Conservation (phyloP, 202 grass and related monocot species). For the Hordeum pubiflorum region DNA sequence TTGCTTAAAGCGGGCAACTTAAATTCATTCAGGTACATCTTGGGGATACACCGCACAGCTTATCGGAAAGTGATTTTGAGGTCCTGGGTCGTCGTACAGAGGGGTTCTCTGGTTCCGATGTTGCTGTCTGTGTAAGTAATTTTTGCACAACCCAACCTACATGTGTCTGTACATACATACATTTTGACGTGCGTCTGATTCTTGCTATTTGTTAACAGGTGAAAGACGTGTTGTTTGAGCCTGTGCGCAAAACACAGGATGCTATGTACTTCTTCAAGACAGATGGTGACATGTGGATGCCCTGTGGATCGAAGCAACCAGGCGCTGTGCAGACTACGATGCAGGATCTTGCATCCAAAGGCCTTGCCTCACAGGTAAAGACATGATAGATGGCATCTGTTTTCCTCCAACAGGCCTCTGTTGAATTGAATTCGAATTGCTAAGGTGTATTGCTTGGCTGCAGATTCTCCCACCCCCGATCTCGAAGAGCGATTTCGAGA, state of each 20-base stretch:
- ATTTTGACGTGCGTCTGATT: neutral
- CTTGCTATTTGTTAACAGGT: slow-evolving; percentile 44
- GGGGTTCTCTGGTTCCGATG: slow-evolving; percentile 84
- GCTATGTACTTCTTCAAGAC: slow-evolving; percentile 75
- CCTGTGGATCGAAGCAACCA: slow-evolving; percentile 68
- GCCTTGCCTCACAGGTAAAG: slow-evolving; percentile 63
- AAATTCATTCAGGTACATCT: slow-evolving; percentile 70
- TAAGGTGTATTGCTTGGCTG: neutral
- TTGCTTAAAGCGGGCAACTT: slow-evolving; percentile 25
- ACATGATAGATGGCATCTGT: neutral
- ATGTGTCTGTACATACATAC: neutral
- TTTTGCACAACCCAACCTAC: neutral
- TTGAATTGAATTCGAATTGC: neutral
- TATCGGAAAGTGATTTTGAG: slow-evolving; percentile 82
- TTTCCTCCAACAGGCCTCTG: neutral
- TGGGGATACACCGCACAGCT: slow-evolving; percentile 73
- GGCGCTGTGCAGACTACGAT: slow-evolving; percentile 70
- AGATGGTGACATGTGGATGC: slow-evolving; percentile 64
- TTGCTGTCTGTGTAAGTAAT: slow-evolving; percentile 83
- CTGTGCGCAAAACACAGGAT: slow-evolving; percentile 85
- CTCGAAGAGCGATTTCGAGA: slow-evolving; percentile 66
- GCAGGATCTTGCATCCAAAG: slow-evolving; percentile 68
- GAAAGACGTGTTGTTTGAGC: slow-evolving; percentile 86
- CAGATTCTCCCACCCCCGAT: slow-evolving; percentile 82
- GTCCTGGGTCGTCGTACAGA: slow-evolving; percentile 62